Base-by-base conservation (phyloP, 2,329 filamentous ascomycete species). In the Pseudogymnoascus sp. region DNA sequence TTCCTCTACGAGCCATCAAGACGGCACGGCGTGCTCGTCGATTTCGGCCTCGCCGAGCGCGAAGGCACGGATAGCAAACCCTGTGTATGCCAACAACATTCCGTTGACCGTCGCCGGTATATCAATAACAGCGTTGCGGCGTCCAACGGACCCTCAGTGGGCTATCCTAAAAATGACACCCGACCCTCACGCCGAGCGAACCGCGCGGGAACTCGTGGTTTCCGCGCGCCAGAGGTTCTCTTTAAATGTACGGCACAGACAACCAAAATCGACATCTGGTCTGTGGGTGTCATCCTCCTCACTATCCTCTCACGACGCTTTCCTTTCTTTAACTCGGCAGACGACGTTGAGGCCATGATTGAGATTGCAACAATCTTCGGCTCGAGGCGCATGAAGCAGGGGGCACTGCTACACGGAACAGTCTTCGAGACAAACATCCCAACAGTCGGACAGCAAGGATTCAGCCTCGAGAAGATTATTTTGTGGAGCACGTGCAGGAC, bases 311-410 rank as follows among this genome's bases (percentile, higher is more conserved):
- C 90, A 41, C 89, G 89, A 62, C 87, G 94, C 3, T 99, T 99
- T 70, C 94, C 94, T 1, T 99, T 99, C 76, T 99, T 99, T 81
- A 97, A 99, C 76, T 96, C 91, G 51, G 89, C 92, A n/a, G 94
- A 99, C 73, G 94, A 99, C 70, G 89, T 99, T 58, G 94, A 99
- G 72, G 94, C 94, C 60, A 89, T 97, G 83, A 93, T 99, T 68
- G 94, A 99, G 75, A 95, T 99, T 67, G 90, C 92, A 36, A 96
- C 91, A 63, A 96, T 99, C 64, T 97, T 97, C 73, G 94, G 94
- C 59, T 82, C 82, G 42, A 87, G 84, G 71, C 86, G 87, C 63
- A 97, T 99, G 93, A 90, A 88, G 71, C 80, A 84, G 35, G 90
- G 89, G 2, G 91, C 91, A 0, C 79, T 91, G 15, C 79, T 96